A percentile compares a stretch with the other conserved stretches of the same genome.
Conservation (phyloP, 331 rosid species). For the Pyrus hybrid region DNA sequence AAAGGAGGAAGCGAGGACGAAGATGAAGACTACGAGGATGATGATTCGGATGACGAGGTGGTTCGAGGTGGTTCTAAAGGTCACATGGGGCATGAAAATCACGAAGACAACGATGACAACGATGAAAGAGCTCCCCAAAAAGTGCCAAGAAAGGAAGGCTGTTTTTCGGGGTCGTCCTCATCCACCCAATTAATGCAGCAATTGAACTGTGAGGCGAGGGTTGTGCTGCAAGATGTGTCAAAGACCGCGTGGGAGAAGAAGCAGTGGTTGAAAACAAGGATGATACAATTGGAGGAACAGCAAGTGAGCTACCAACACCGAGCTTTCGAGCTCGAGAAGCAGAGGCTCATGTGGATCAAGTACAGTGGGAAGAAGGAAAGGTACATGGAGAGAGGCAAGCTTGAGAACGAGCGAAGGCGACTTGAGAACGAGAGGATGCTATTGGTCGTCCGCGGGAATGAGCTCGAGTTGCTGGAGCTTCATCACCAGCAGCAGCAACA, state of each 20-base stretch:
- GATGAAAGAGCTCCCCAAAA: constrained; percentile 35
- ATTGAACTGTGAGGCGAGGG: constrained; percentile 34
- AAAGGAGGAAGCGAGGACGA: constrained; percentile 42
- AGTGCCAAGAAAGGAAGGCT: constrained; percentile 32
- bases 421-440: constrained; percentile 70
- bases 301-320: constrained; percentile 29
- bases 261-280: constrained; percentile 59
- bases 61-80: constrained; percentile 38
- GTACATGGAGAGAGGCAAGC: constrained; percentile 70
- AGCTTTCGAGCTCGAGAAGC: constrained; percentile 73
- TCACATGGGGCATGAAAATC: constrained; percentile 27
- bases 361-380: constrained; percentile 83
- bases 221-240: constrained; percentile 51
- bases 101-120: constrained; percentile 34
- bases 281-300: constrained; percentile 60
- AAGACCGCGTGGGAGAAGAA: constrained; percentile 64
- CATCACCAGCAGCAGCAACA: constrained; percentile 36
- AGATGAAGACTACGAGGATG: constrained; percentile 49
- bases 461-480: constrained; percentile 19
- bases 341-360: constrained; percentile 66
- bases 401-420: constrained; percentile 53
- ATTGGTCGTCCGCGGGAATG: constrained; percentile 52
- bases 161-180: constrained; percentile 6
- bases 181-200: constrained; percentile 29
- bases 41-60: constrained; percentile 54